A percentile compares a stretch with the other conserved stretches of the same genome.
phyloP scores from a whole-genome alignment of 257 asterid species.

The Apocynum venetum region DNA sequence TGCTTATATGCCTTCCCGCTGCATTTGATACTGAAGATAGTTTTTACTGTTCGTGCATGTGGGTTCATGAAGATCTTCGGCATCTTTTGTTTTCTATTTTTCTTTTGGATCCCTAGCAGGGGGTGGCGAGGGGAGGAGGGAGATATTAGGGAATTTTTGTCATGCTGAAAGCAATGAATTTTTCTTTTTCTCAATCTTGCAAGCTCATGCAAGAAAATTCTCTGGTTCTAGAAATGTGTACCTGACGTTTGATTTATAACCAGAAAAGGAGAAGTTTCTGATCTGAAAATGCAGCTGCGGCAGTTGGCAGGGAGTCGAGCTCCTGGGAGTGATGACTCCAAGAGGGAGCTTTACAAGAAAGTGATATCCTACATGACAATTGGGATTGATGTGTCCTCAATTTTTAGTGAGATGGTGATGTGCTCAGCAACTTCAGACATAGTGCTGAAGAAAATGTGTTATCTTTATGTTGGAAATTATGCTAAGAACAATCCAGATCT shows the following conservation, averaged over 20 bases:
- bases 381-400: slow-evolving; percentile 91
- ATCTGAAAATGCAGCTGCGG: slow-evolving; percentile 91
- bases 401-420: slow-evolving; percentile 99
- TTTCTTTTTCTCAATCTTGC: background rate
- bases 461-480: slow-evolving; percentile 89
- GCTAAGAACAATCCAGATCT: slow-evolving; percentile 96
- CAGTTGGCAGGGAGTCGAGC: slow-evolving; percentile 94
- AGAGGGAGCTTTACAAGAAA: slow-evolving; percentile 91
- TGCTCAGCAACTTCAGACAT: slow-evolving; percentile 97
- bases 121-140: background rate
- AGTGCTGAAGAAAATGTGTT: slow-evolving; percentile 96
- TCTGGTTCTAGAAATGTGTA: slow-evolving; percentile 20
- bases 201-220: background rate
- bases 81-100: background rate
- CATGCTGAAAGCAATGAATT: slow-evolving; percentile 15
- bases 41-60: background rate
- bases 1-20: background rate
- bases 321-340: slow-evolving; percentile 91
- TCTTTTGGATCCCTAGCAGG: too few relatives aligned
- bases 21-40: background rate
- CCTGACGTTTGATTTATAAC: slow-evolving; percentile 16
- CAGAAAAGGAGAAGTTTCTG: slow-evolving; percentile 97
- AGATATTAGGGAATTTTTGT: background rate
- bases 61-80: background rate
- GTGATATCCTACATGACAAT: slow-evolving; percentile 96